A percentile compares a stretch with the other conserved stretches of the same genome.
Conservation (phyloP, 257 asterid genomes). For the Haberlea rhodopensis region DNA sequence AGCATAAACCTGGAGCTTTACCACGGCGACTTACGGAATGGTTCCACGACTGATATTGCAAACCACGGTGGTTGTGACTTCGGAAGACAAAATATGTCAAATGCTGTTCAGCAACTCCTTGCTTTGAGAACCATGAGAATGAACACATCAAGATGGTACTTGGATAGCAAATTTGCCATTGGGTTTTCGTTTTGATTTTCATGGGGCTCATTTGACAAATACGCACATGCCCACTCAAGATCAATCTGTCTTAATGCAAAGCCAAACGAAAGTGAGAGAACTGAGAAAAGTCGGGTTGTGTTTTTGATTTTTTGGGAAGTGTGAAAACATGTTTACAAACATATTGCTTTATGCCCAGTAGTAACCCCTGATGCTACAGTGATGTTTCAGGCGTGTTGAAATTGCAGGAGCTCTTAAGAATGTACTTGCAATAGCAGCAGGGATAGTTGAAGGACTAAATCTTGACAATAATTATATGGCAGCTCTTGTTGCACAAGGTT, state of each 20-base stretch:
- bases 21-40: too few species aligned
- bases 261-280: not conserved
- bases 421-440: constrained; percentile 95
- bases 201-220: not conserved
- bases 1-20: too few species aligned
- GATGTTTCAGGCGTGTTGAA: constrained; percentile 97
- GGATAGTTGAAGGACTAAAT: constrained; percentile 87
- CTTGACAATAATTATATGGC: constrained; percentile 96
- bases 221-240: not conserved
- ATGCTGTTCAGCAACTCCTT: constrained; percentile 84
- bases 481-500: constrained; percentile 93
- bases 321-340: not conserved
- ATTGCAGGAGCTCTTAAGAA: constrained; percentile 95
- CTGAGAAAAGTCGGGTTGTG: not conserved
- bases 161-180: not conserved
- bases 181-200: constrained; percentile 8
- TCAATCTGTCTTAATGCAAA: not conserved
- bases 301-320: constrained; percentile 7
- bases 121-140: constrained; percentile 74
- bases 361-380: constrained; percentile 82
- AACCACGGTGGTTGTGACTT: constrained; percentile 97
- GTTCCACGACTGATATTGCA: too few species aligned
- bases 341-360: constrained; percentile 26
- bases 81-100: constrained; percentile 85
- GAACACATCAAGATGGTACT: constrained; percentile 77